Conservation (phyloP, 257 asterid genomes). For the Nicotiana attenuata region DNA sequence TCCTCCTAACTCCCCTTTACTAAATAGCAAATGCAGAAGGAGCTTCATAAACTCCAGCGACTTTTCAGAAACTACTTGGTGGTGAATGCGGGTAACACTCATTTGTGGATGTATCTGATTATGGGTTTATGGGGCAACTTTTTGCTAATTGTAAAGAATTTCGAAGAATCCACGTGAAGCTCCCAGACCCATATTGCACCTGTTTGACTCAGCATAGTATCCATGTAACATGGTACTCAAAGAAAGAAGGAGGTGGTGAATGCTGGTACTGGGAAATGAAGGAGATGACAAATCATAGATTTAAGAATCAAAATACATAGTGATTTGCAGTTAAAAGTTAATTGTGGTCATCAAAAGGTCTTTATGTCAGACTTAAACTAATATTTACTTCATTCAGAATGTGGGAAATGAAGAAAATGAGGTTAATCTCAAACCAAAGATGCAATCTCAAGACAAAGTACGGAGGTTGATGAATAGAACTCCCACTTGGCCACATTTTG, state of each 20-base stretch:
- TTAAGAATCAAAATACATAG: neutral
- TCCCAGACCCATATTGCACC: neutral
- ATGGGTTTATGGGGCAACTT: neutral
- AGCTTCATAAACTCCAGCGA: neutral
- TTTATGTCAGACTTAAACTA: neutral
- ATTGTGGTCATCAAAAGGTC: neutral
- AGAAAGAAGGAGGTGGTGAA: neutral
- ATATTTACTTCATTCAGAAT: neutral
- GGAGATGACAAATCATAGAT: neutral
- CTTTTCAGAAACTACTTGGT: neutral
- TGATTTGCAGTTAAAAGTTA: neutral
- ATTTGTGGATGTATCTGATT: neutral
- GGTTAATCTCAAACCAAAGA: no score
- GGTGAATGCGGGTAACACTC: neutral
- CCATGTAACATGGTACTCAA: neutral
- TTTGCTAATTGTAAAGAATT: neutral
- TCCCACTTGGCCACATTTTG: no score
- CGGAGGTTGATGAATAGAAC: no score
- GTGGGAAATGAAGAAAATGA: neutral
- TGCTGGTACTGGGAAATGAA: neutral
- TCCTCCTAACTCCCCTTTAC: neutral
- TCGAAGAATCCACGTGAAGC: neutral
- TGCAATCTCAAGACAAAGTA: no score
- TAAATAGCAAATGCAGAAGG: neutral
- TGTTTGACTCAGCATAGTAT: neutral